Percentiles rank a stretch among this genome's conserved stretches.
phyloP scores from a whole-genome alignment of 176 grass and related monocot species.

The Lolium perenne region DNA sequence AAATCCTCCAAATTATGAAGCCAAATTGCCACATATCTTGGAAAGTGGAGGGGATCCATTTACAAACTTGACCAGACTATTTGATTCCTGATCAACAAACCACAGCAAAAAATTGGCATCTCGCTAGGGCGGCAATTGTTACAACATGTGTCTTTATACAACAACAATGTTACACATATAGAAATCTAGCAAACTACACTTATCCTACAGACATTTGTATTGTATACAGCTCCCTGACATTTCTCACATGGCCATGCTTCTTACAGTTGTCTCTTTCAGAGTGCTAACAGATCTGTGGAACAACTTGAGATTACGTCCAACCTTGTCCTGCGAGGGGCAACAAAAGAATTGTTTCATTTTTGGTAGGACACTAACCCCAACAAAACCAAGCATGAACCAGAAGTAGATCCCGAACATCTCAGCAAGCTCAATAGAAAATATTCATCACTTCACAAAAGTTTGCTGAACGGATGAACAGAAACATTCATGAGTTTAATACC shows the following conservation, averaged over 20 bases:
- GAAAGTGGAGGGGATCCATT: not conserved
- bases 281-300: constrained; percentile 79
- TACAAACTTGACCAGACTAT: not conserved
- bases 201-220: constrained; percentile 39
- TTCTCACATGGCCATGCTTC: constrained; percentile 66
- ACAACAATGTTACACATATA: constrained; percentile 40
- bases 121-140: not conserved
- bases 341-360: not conserved
- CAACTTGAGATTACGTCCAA: constrained; percentile 76
- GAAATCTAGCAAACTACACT: constrained; percentile 9
- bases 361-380: not conserved
- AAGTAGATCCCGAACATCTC: not conserved
- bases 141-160: constrained; percentile 20
- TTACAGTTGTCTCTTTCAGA: constrained; percentile 82
- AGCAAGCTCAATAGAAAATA: not conserved
- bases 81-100: not conserved
- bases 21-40: not conserved
- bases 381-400: not conserved
- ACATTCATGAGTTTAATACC: constrained; percentile 53
- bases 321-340: constrained; percentile 73
- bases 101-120: constrained; percentile 13
- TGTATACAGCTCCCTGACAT: constrained; percentile 11
- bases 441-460: not conserved
- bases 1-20: not conserved
- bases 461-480: not conserved